phyloP scores from a whole-genome alignment of 2,329 filamentous ascomycete species.

The Massarina eburnea region DNA sequence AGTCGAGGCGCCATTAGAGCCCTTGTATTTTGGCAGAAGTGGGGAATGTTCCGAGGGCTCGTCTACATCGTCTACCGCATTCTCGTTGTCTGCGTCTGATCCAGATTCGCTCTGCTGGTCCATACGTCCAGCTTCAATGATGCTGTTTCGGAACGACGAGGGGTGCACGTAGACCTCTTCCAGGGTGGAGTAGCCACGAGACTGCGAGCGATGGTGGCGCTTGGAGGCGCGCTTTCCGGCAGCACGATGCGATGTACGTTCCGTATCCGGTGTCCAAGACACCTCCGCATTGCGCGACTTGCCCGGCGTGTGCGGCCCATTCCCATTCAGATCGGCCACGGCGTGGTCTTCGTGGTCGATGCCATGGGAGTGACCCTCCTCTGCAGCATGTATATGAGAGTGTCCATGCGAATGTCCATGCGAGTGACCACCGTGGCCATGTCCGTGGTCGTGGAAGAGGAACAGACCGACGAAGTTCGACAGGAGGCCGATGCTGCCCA shows the following conservation, averaged over 20 bases:
- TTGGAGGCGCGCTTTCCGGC: constrained; percentile 45
- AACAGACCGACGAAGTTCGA: constrained; percentile 90
- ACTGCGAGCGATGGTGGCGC: constrained; percentile 63
- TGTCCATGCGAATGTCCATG: constrained; percentile 47
- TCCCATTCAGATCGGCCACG: constrained; percentile 60
- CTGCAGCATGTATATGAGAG: constrained; percentile 43
- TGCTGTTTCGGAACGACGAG: constrained; percentile 85
- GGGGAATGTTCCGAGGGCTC: constrained; percentile 44
- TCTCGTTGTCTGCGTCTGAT: constrained; percentile 59
- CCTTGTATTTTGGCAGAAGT: constrained; percentile 40
- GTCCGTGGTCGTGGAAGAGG: constrained; percentile 90
- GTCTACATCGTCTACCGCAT: constrained; percentile 45
- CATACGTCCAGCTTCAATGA: constrained; percentile 77
- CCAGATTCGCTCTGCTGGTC: constrained; percentile 56
- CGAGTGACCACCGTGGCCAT: constrained; percentile 67
- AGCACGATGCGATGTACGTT: constrained; percentile 24
- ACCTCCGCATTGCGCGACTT: constrained; percentile 18
- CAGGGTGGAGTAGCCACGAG: constrained; percentile 57
- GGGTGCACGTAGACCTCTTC: constrained; percentile 82
- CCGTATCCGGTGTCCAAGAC: constrained; percentile 13
- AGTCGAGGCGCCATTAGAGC: constrained; percentile 15
- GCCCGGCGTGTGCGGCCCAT: constrained; percentile 27
- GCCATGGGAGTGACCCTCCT: constrained; percentile 53
- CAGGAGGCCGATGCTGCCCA: constrained; percentile 80
- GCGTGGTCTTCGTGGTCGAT: constrained; percentile 49